Percentiles rank a stretch among this genome's conserved stretches.
Conservation (phyloP, 805 yeast genomes). For the Schizosaccharomyces octosporus region DNA sequence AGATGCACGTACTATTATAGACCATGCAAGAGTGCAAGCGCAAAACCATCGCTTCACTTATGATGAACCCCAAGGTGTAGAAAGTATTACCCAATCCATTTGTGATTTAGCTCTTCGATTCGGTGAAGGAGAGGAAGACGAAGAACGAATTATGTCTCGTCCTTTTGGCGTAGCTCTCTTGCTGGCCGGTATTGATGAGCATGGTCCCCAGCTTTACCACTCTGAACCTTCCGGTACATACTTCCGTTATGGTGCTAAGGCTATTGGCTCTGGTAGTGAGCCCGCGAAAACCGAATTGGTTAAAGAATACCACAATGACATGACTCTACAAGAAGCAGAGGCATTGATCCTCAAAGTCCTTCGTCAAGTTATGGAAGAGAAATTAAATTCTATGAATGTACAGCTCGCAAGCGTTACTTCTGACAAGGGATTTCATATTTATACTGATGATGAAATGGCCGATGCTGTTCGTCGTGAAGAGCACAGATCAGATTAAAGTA, state of each 20-base stretch:
- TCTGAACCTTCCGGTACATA: conserved; percentile 99
- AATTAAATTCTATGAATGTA: conserved; percentile 79
- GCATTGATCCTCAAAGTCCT: conserved; percentile 62
- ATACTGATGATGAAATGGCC: conserved; percentile 60
- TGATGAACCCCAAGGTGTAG: conserved; percentile 79
- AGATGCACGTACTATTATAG: conserved; percentile 95
- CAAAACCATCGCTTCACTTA: conserved; percentile 70
- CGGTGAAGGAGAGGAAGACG: conserved; percentile 94
- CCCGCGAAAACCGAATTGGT: conserved; percentile 97
- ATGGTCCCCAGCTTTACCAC: conserved; percentile 85
- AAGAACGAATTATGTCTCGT: conserved; percentile 84
- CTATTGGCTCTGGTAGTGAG: conserved; percentile 95
- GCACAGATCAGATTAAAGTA: conserved; percentile 14
- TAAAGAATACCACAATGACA: conserved; percentile 77
- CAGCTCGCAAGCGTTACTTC: conserved; percentile 83
- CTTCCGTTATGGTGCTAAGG: conserved; percentile 92
- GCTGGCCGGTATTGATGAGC: conserved; percentile 85
- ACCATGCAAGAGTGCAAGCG: conserved; percentile 72
- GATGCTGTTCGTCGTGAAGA: conserved; percentile 45
- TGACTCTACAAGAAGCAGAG: conserved; percentile 84
- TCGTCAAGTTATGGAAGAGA: conserved; percentile 98
- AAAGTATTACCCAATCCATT: conserved; percentile 81
- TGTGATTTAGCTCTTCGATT: conserved; percentile 91
- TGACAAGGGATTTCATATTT: conserved; percentile 64
- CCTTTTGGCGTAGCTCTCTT: conserved; percentile 96